phyloP scores from a whole-genome alignment of 2,329 filamentous ascomycete genomes.

The Leptographium radiaticola region DNA sequence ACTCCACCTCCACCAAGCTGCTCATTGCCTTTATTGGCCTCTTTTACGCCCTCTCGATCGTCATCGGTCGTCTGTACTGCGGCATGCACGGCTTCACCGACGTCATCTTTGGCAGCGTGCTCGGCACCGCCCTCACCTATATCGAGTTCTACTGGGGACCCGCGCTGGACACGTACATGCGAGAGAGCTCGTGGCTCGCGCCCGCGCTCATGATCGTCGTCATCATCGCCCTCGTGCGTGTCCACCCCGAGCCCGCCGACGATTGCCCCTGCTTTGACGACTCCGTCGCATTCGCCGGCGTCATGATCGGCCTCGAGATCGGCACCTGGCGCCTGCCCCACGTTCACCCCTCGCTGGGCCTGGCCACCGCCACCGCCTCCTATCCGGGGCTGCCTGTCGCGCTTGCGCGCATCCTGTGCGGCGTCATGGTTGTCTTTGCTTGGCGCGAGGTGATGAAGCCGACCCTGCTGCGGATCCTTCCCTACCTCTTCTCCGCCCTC shows the following conservation, averaged over 20 bases:
- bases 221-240: slow-evolving; percentile 65
- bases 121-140: slow-evolving; percentile 55
- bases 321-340: slow-evolving; percentile 72
- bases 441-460: slow-evolving; percentile 92
- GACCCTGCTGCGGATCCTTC: slow-evolving; percentile 59
- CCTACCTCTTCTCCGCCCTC: slow-evolving; percentile 76
- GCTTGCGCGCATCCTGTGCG: slow-evolving; percentile 56
- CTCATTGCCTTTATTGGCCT: slow-evolving; percentile 59
- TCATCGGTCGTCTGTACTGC: slow-evolving; percentile 86
- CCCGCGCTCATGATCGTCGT: slow-evolving; percentile 50
- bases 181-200: slow-evolving; percentile 49
- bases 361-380: slow-evolving; percentile 49
- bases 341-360: slow-evolving; percentile 29
- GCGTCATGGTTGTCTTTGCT: slow-evolving; percentile 70
- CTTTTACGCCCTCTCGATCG: slow-evolving; percentile 78
- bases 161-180: slow-evolving; percentile 57
- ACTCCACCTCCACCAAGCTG: slow-evolving; percentile 44
- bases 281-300: slow-evolving; percentile 83
- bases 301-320: slow-evolving; percentile 71
- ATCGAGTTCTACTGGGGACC: slow-evolving; percentile 48
- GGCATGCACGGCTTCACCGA: slow-evolving; percentile 98
- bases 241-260: slow-evolving; percentile 92
- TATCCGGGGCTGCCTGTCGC: slow-evolving; percentile 54
- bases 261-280: slow-evolving; percentile 97
- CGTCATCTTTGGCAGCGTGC: slow-evolving; percentile 64